Conservation (phyloP, 2,329 filamentous ascomycete species). For the Didymella arachidicola region DNA sequence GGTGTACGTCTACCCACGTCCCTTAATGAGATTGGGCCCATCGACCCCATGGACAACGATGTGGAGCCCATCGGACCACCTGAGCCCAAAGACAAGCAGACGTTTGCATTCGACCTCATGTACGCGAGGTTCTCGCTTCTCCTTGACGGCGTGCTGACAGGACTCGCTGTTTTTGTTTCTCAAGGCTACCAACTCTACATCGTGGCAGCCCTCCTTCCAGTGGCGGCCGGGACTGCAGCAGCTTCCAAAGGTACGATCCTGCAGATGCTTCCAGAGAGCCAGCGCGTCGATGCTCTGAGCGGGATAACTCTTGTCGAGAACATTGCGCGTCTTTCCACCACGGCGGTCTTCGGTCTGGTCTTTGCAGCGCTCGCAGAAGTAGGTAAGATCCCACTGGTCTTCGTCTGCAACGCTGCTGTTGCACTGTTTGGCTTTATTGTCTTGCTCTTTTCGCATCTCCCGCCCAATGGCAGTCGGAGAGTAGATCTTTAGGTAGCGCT, state of each 20-base stretch:
- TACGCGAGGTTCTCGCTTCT: conserved; percentile 72
- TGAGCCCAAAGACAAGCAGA: conserved; percentile 54
- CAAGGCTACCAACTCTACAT: conserved; percentile 74
- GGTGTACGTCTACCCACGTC: conserved; percentile 32
- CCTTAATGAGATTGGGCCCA: conserved; percentile 42
- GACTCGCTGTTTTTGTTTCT: conserved; percentile 67
- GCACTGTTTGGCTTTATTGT: conserved; percentile 61
- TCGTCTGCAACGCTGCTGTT: conserved; percentile 70
- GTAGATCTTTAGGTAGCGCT: conserved; percentile 13
- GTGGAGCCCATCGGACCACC: conserved; percentile 56
- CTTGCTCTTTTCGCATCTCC: conserved; percentile 56
- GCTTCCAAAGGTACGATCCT: conserved; percentile 78
- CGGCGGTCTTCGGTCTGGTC: conserved; percentile 71
- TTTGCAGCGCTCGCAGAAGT: conserved; percentile 69
- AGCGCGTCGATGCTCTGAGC: conserved; percentile 71
- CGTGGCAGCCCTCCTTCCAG: conserved; percentile 69
- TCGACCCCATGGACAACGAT: conserved; percentile 61
- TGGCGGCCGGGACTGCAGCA: conserved; percentile 73
- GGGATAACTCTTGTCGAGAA: conserved; percentile 76
- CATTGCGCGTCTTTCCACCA: conserved; percentile 67
- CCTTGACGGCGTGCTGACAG: conserved; percentile 70
- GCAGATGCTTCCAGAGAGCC: conserved; percentile 69
- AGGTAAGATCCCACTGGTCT: conserved; percentile 68
- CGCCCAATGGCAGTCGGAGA: conserved; percentile 51
- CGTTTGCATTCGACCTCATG: conserved; percentile 69